Evolutionary conservation across 2,329 filamentous ascomycete species (phyloP).

Genomic region (Byssothecium circinans): DNA sequence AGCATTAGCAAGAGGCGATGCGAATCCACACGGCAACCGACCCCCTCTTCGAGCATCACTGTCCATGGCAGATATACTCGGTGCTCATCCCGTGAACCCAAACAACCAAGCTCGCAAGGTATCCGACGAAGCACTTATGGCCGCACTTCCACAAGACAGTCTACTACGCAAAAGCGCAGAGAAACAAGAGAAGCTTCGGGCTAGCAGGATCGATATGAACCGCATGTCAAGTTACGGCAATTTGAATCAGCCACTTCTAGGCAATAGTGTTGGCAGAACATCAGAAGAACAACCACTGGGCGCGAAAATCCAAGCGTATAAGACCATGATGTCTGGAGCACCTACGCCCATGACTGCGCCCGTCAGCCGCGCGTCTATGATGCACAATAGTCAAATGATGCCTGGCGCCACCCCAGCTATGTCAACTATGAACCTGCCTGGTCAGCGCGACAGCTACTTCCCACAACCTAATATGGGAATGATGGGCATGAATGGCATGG

Average conservation of each 20-base stretch:
- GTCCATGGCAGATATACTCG: conserved; percentile 65
- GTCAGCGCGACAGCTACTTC: conserved; percentile 17
- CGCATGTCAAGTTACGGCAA: conserved; percentile 34
- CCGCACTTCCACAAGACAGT: conserved; percentile 42
- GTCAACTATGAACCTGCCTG: conserved; percentile 16
- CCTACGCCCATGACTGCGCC: conserved; percentile 9
- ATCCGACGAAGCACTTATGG: conserved; percentile 37
- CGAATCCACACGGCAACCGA: conserved; percentile 25
- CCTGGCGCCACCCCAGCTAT: conserved; percentile 12
- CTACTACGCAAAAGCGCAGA: conserved; percentile 45
- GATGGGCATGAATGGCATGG: conserved; percentile 27
- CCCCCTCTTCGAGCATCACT: conserved; percentile 48
- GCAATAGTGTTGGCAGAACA: conserved; percentile 22
- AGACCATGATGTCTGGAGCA: conserved; percentile 31
- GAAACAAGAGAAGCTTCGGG: conserved; percentile 41
- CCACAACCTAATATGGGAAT: conserved; percentile 15
- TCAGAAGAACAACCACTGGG: conserved; percentile 34
- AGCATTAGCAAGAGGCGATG: conserved; percentile 55
- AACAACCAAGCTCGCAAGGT: conserved; percentile 40
- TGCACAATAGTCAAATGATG: conserved; percentile 16
- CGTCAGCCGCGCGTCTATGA: conserved; percentile 11
- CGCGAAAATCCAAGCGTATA: conserved; percentile 43
- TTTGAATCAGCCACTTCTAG: conserved; percentile 32
- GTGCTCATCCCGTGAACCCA: conserved; percentile 53
- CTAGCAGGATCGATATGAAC: conserved; percentile 38